Base-by-base conservation (phyloP, 495 filamentous ascomycete species). In the Geoglossum glabrum region DNA sequence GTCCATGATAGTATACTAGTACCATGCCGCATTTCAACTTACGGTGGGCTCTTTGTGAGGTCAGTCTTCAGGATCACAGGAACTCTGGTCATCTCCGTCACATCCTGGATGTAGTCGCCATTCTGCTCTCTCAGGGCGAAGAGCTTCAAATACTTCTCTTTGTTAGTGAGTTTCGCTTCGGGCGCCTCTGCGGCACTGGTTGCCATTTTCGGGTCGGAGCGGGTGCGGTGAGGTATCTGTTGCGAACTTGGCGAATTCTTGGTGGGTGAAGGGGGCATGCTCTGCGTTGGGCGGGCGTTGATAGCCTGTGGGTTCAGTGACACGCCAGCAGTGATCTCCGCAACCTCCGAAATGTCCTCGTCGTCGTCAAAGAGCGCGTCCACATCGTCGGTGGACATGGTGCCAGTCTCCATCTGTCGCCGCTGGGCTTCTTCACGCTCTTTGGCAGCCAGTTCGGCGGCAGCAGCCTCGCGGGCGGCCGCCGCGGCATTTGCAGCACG, bases 1-100 rank as follows among this genome's bases (percentile, higher is more conserved):
- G 19, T 56, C 28, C 38, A 28, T 30, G 27, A 45, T 26, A 17
- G 6, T 2, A 61, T 38, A 27, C 33, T 47, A 52, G 26, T 43
- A 54, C 55, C 52, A 43, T 9, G 27, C 28, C 17, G 30, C 59
- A 21, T 50, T 58, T 34, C 25, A 63, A 86, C 90, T 74, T 84
- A 97, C 87, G 92, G 92, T 72, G 92, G 92, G 69, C 92, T 97
- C 84, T 97, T 98, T 74, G 77, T 86, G 64, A 98, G 77, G 71
- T 98, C 92, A 34, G 92, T 98, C 81, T 96, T 98, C 55, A 98
- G 72, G 64, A 97, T 95, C 59, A 98, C 86, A 2, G 92, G 92
- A 54, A 98, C 87, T 57, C 89, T 77, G 36, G 88, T 90, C 87
- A 98, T 95, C 76, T 98, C 92, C 27, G 81, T 87, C 60, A 98